Evolutionary conservation across 805 yeast genomes (phyloP).

Genomic region (Jamesozyma gamospora): DNA sequence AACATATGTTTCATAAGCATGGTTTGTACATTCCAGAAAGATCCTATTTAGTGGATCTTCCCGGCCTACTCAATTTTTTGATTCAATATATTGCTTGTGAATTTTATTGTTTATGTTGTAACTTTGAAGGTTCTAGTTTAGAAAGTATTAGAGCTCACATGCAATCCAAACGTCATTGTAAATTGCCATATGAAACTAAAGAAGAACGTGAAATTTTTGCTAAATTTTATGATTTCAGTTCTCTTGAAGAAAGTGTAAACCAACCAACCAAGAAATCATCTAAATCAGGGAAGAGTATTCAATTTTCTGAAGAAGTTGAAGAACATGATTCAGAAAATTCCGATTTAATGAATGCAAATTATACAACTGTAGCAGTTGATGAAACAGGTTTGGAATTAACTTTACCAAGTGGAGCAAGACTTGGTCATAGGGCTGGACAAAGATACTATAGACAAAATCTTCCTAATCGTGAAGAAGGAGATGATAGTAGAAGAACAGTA

Average conservation of each 20-base stretch:
- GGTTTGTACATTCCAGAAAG: constrained; percentile 86
- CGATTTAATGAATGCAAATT: constrained; percentile 25
- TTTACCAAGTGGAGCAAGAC: constrained; percentile 66
- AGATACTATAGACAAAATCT: constrained; percentile 62
- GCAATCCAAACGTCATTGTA: constrained; percentile 75
- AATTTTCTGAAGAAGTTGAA: constrained; percentile 25
- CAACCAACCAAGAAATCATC: constrained; percentile 14
- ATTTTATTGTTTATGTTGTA: constrained; percentile 72
- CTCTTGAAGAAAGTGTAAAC: constrained; percentile 47
- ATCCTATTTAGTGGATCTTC: constrained; percentile 52
- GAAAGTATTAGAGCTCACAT: constrained; percentile 88
- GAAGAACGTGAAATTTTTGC: constrained; percentile 69
- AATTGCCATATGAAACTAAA: constrained; percentile 76
- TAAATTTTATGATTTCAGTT: constrained; percentile 74
- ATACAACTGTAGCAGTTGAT: constrained; percentile 35
- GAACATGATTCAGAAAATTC: constrained; percentile 18
- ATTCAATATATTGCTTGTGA: constrained; percentile 79
- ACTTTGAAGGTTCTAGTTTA: constrained; percentile 70
- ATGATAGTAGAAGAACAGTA: constrained; percentile 63
- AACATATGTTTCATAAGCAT: constrained; percentile 69
- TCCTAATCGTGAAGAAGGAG: constrained; percentile 31
- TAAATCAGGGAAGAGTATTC: constrained; percentile 24
- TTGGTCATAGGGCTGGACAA: constrained; percentile 72
- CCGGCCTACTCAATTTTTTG: constrained; percentile 64
- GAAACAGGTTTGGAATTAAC: constrained; percentile 53